Percentiles rank a stretch among this genome's conserved stretches.
Conservation (phyloP, 345 rosid species). For the Eutrema heterophyllum region DNA sequence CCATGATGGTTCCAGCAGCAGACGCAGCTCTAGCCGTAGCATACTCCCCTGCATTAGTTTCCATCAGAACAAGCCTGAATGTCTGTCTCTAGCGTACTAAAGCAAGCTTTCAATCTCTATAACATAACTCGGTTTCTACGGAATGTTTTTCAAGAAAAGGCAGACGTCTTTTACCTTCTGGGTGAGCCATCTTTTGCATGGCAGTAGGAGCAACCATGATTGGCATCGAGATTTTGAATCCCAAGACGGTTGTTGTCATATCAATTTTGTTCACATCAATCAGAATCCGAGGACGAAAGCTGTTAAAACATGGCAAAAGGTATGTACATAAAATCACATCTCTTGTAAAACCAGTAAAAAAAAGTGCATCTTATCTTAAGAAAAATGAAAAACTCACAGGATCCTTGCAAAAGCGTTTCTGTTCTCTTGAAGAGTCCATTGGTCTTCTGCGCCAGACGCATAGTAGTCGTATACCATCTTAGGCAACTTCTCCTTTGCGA, state of each 20-base stretch:
- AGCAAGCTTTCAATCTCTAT: not conserved
- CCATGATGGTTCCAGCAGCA: slow-evolving; percentile 87
- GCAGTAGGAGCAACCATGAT: slow-evolving; percentile 95
- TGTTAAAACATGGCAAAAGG: slow-evolving; percentile 14
- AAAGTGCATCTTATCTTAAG: not conserved
- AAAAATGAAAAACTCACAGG: slow-evolving; percentile 36
- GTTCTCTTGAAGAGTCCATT: slow-evolving; percentile 71
- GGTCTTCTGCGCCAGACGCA: slow-evolving; percentile 82
- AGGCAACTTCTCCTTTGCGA: slow-evolving; percentile 71
- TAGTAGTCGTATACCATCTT: slow-evolving; percentile 79
- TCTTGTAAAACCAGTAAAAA: not conserved
- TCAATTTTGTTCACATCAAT: slow-evolving; percentile 83
- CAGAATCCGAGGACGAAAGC: slow-evolving; percentile 83
- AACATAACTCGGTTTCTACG: slow-evolving; percentile 3
- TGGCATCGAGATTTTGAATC: slow-evolving; percentile 85
- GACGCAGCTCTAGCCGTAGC: slow-evolving; percentile 91
- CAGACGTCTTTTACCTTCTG: slow-evolving; percentile 45
- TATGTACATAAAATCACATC: slow-evolving; percentile 8
- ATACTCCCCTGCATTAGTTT: slow-evolving; percentile 66
- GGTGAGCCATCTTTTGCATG: slow-evolving; percentile 92
- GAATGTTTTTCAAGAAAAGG: not conserved
- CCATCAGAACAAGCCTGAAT: not conserved
- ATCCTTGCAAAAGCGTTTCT: slow-evolving; percentile 68
- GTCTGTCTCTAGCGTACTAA: not conserved
- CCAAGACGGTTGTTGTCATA: slow-evolving; percentile 61